phyloP scores from a whole-genome alignment of 768 basidiomycete genomes.

The Mycena polygramma region DNA sequence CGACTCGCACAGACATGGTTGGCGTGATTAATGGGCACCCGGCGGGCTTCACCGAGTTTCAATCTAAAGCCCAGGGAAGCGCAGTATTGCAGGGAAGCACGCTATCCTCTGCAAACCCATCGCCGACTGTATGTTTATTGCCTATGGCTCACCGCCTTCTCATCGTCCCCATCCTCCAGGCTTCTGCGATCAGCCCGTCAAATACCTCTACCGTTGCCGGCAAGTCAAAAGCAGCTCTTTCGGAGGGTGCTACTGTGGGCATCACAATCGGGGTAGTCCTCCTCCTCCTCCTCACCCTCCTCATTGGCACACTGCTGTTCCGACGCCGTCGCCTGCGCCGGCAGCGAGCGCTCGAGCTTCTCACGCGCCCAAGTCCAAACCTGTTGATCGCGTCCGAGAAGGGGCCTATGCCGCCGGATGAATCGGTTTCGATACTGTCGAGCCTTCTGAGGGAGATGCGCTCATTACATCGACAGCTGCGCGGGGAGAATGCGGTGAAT shows the following conservation, averaged over 20 bases:
- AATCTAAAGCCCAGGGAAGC: not conserved
- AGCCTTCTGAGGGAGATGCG: not conserved
- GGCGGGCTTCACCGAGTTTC: not conserved
- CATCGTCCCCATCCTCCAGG: not conserved
- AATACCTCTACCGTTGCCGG: too few species aligned
- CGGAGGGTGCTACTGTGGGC: not conserved
- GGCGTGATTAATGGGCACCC: not conserved
- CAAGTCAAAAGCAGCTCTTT: not conserved
- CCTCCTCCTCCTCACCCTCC: not conserved
- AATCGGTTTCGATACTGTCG: not conserved
- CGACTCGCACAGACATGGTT: slow-evolving; percentile 4
- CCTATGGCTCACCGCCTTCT: not conserved
- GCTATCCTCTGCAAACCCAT: not conserved
- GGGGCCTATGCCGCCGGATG: not conserved
- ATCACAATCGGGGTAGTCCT: not conserved
- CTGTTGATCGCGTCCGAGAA: not conserved
- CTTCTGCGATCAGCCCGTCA: not conserved
- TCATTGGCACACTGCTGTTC: not conserved
- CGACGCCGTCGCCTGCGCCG: not conserved
- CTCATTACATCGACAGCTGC: not conserved
- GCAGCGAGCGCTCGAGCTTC: not conserved
- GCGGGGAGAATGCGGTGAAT: not conserved
- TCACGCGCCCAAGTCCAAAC: not conserved
- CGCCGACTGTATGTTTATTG: not conserved
- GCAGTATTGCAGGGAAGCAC: too few species aligned